These are phyloP conservation scores for Penicillium nucicola DNA, from an alignment of 495 filamentous ascomycete genomes.

Conservation along the genomic window DNA sequence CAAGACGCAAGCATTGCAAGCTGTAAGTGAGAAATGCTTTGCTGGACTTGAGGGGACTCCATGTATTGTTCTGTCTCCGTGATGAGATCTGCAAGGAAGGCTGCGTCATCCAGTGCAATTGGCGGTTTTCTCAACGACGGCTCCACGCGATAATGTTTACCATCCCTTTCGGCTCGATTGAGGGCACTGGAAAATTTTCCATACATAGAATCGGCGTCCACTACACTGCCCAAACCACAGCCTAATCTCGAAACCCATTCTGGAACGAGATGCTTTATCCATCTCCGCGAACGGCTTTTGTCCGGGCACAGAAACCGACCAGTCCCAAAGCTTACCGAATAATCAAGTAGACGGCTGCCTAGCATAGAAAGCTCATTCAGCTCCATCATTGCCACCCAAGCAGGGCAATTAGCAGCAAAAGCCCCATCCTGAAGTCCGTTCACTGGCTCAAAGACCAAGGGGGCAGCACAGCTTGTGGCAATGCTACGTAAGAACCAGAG, in stretches of 20 bases:
- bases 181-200: neutral
- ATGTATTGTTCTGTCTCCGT: neutral
- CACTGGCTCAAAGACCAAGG: neutral
- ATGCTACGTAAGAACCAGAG: neutral
- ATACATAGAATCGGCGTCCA: neutral
- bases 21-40: neutral
- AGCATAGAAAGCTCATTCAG: neutral
- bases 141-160: conserved; percentile 1
- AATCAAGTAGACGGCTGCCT: neutral
- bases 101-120: neutral
- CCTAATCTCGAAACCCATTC: neutral
- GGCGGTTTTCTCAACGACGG: neutral
- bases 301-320: neutral
- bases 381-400: neutral
- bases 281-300: neutral
- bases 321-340: conserved; percentile 1
- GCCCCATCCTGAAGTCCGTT: neutral
- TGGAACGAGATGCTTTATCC: neutral
- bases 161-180: neutral
- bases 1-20: conserved; percentile 1
- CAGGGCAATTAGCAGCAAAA: neutral
- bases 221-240: neutral
- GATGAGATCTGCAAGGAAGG: neutral
- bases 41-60: neutral
- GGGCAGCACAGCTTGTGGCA: conserved; percentile 2